These are phyloP conservation scores for Elaphomyces granulatus DNA, from an alignment of 495 filamentous ascomycete genomes.

Conservation along the genomic window DNA sequence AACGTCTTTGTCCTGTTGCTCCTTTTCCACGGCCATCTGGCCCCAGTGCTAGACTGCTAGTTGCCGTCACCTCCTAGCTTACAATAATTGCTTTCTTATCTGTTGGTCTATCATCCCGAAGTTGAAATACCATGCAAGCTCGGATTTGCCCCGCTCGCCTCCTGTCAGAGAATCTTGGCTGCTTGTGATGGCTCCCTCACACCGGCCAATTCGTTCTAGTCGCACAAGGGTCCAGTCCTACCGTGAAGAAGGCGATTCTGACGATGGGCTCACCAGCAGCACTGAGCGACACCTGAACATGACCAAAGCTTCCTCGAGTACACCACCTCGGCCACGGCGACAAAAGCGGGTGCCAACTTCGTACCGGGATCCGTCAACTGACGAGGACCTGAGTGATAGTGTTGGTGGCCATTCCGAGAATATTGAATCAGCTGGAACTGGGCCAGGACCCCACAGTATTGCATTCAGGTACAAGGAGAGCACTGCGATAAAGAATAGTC, in stretches of 20 bases:
- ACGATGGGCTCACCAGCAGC: neutral
- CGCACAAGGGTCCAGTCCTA: conserved; percentile 28
- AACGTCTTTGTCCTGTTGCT: no score
- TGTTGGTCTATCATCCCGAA: no score
- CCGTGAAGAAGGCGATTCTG: conserved; percentile 15
- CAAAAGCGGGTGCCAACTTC: conserved; percentile 18
- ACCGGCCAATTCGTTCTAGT: conserved; percentile 26
- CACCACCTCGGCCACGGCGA: conserved; percentile 24
- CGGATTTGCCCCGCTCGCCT: no score
- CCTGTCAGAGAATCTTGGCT: no score
- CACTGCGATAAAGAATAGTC: neutral
- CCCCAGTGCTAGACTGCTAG: no score
- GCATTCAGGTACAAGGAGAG: conserved; percentile 2
- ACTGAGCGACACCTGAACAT: neutral
- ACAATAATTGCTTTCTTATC: no score
- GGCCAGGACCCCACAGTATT: neutral
- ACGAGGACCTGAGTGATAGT: conserved; percentile 13
- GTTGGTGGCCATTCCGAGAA: conserved; percentile 6
- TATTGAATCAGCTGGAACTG: conserved; percentile 2
- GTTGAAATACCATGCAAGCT: no score
- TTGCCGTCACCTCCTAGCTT: no score
- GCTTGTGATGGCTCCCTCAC: conserved; percentile 6
- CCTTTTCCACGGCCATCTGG: no score
- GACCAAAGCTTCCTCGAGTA: neutral
- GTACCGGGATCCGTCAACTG: conserved; percentile 34